Percentiles rank a stretch among this genome's conserved stretches.
These are phyloP conservation scores for Diatrype stigma DNA, from an alignment of 2,329 filamentous ascomycete genomes.

Conservation along the genomic window DNA sequence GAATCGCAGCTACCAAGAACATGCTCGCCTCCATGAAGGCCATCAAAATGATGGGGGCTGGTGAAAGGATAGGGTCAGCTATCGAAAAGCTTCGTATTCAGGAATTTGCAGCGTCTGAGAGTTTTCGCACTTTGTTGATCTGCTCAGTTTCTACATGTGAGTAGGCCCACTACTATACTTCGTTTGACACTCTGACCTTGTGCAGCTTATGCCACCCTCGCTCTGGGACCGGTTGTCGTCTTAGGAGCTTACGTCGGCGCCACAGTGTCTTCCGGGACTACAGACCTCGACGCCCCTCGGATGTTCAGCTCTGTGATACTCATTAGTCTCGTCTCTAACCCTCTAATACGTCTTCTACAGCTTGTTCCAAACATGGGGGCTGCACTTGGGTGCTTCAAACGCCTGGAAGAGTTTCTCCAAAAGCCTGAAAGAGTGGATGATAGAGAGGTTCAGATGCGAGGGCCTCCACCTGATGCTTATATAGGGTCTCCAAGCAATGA, in stretches of 20 bases:
- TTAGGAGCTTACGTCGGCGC: constrained; percentile 14
- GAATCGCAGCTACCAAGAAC: constrained; percentile 12
- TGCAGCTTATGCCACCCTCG: constrained; percentile 11
- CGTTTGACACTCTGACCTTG: not conserved
- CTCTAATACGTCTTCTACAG: constrained; percentile 11
- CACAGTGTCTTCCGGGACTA: constrained; percentile 2
- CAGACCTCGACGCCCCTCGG: constrained; percentile 7
- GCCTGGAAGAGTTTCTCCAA: constrained; percentile 14
- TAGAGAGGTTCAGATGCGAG: constrained; percentile 1
- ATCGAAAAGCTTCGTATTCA: constrained; percentile 7
- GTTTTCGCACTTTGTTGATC: constrained; percentile 5
- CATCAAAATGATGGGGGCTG: constrained; percentile 13
- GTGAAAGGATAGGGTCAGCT: constrained; percentile 1
- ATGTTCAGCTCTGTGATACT: constrained; percentile 16
- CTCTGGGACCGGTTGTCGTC: constrained; percentile 11
- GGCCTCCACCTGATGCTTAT: not conserved
- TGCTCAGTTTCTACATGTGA: constrained; percentile 7
- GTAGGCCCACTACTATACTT: not conserved
- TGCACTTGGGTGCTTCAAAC: constrained; percentile 11
- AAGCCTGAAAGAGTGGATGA: constrained; percentile 8
- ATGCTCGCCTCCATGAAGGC: constrained; percentile 16
- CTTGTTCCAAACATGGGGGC: constrained; percentile 10
- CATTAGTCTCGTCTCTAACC: constrained; percentile 13
- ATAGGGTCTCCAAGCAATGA: not conserved
- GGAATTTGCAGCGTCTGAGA: constrained; percentile 8